These are phyloP conservation scores for Naganishia kalamii DNA, from an alignment of 768 basidiomycete genomes.

Conservation along the genomic window DNA sequence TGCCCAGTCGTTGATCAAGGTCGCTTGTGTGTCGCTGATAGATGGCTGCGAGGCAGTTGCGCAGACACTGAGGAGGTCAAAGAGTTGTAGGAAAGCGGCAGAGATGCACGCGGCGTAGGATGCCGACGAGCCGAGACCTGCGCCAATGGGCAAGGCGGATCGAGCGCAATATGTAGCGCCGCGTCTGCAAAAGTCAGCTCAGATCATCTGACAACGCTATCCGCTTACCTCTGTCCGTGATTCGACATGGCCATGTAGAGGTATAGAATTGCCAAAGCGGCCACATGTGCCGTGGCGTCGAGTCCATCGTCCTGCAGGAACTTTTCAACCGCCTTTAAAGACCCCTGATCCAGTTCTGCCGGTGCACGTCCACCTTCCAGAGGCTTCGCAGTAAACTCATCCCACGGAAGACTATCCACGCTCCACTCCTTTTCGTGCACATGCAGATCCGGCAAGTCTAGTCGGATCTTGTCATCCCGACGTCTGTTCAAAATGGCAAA, in stretches of 20 bases:
- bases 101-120: conserved; percentile 86
- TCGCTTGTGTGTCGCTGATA: conserved; percentile 58
- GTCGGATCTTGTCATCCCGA: conserved; percentile 63
- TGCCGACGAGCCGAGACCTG: conserved; percentile 93
- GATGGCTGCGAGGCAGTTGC: conserved; percentile 43
- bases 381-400: conserved; percentile 32
- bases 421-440: conserved; percentile 80
- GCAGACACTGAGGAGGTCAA: conserved; percentile 60
- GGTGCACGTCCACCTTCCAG: conserved; percentile 45
- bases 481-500: conserved; percentile 77
- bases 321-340: conserved; percentile 65
- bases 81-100: conserved; percentile 68
- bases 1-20: conserved; percentile 84
- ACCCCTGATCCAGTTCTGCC: conserved; percentile 64
- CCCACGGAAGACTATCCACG: conserved; percentile 51
- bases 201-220: neutral
- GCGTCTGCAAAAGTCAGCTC: neutral
- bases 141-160: conserved; percentile 84
- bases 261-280: conserved; percentile 77
- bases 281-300: conserved; percentile 45
- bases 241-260: conserved; percentile 75
- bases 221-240: conserved; percentile 55
- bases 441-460: conserved; percentile 78
- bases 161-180: conserved; percentile 64
- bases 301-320: conserved; percentile 33